Evolutionary conservation across 257 asterid species (phyloP), one percentile per base, ranked within the genome.

Genomic region (Nicotiana attenuata): DNA sequence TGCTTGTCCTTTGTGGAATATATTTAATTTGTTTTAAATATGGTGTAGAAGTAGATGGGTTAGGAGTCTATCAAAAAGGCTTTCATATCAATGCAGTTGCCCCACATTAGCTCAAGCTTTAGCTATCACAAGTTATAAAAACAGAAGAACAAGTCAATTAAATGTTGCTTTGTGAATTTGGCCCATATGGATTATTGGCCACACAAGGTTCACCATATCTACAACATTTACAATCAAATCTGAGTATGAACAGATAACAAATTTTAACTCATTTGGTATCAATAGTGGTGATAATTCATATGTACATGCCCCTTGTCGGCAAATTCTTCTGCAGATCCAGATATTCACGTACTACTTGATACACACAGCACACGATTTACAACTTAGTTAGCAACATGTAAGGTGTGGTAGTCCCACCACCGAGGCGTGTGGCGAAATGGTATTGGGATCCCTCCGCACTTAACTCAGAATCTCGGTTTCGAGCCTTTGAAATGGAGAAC

Each of bases 171-270:
- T 60, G 29, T 82, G 81, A 31, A 73, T 75, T 83, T 76, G 56
- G 78, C 78, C 77, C 57, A 50, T 15, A 84, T 82, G 64, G 79
- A 77, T 75, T 65, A 28, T 45, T 82, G 85, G 83, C 89, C 92
- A 85, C 81, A 83, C 50, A 76, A 67, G 47, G 60, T 65, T 50
- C 78, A 68, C 83, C 65, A 79, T 64, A 83, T 68, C 86, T 78
- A 82, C 59, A 56, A 75, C 76, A 83, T 41, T 50, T 80, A 78
- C 84, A 85, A 76, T 83, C 60, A 78, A 81, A 63, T 73, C 19
- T 56, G 82, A 59, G 69, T 2, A 88, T 83, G 64, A 77, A 78
- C 65, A 56, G 86, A 80, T 82, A 31, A 63, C 63, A 38, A 60
- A 38, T 79, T 83, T 83, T 11, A 31, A 75, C 81, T 55, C 55